Evolutionary conservation across 2,329 filamentous ascomycete genomes (phyloP).

Genomic region (Botrytis squamosa): DNA sequence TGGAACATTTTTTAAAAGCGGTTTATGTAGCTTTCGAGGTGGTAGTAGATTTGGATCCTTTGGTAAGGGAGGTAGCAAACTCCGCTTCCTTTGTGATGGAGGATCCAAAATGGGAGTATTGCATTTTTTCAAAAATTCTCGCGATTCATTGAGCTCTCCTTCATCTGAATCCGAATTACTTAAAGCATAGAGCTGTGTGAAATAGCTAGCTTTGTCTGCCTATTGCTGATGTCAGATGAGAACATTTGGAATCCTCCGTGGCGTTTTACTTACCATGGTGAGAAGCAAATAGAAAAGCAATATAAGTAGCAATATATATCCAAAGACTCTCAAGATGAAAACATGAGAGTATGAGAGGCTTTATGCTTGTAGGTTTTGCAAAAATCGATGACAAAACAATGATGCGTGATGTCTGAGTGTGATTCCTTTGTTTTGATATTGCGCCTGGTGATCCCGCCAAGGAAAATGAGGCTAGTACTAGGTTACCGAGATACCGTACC

Average conservation of each 20-base stretch:
- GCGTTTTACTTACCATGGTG: constrained; percentile 8
- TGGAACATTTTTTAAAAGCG: constrained; percentile 27
- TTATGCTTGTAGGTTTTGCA: no score
- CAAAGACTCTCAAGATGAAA: neutral
- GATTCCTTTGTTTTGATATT: neutral
- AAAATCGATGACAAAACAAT: neutral
- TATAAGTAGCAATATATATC: neutral
- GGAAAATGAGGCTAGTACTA: neutral
- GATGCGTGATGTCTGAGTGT: neutral
- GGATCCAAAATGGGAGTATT: constrained; percentile 35
- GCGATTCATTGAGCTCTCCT: constrained; percentile 27
- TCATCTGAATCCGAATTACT: constrained; percentile 37
- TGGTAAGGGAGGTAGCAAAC: constrained; percentile 41
- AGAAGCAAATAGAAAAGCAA: neutral
- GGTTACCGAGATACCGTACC: neutral
- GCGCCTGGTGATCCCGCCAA: neutral
- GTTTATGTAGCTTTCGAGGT: constrained; percentile 10
- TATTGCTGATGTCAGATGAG: constrained; percentile 10
- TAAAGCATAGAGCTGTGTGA: constrained; percentile 31
- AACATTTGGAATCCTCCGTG: neutral
- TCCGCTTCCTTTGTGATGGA: constrained; percentile 32
- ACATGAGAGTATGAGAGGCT: neutral
- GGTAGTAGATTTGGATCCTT: constrained; percentile 1
- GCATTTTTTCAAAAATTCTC: constrained; percentile 23
- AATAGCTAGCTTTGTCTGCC: constrained; percentile 21